Evolutionary conservation across 768 basidiomycete genomes (phyloP).

Genomic region (Psilocybe cyanescens): DNA sequence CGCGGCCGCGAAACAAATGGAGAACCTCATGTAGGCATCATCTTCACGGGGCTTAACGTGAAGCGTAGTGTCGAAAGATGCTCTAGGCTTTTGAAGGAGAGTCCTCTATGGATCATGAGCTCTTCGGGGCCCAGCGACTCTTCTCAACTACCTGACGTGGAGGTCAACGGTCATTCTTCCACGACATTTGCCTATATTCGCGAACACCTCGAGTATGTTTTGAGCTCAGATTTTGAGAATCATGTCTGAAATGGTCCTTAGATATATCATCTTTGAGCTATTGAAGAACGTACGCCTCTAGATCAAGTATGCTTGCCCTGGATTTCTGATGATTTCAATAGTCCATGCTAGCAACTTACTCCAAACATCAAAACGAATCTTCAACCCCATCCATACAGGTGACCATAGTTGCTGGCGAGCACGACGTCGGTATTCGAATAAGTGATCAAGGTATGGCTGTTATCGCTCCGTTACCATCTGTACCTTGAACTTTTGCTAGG

Average conservation of each 20-base stretch:
- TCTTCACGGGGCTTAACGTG: conserved; percentile 76
- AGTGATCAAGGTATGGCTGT: conserved; percentile 80
- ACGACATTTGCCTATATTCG: conserved; percentile 82
- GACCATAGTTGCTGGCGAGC: conserved; percentile 75
- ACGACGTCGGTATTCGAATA: conserved; percentile 81
- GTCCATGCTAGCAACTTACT: conserved; percentile 74
- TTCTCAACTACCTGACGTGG: conserved; percentile 59
- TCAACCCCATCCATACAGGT: conserved; percentile 65
- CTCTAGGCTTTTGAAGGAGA: conserved; percentile 52
- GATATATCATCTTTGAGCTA: conserved; percentile 89
- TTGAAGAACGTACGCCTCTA: conserved; percentile 74
- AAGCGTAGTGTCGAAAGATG: conserved; percentile 76
- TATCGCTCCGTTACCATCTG: neutral
- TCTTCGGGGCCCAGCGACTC: conserved; percentile 26
- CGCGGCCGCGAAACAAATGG: conserved; percentile 34
- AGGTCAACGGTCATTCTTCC: conserved; percentile 73
- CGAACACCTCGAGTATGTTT: conserved; percentile 80
- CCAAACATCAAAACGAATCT: conserved; percentile 47
- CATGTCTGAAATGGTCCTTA: conserved; percentile 26
- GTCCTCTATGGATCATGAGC: conserved; percentile 49
- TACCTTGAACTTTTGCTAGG: conserved; percentile 43
- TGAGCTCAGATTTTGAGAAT: neutral
- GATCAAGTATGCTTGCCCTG: neutral
- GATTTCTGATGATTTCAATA: conserved; percentile 27
- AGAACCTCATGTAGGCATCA: conserved; percentile 81